Conservation (phyloP, 2,329 filamentous ascomycete species). For the Huntiella decipiens region DNA sequence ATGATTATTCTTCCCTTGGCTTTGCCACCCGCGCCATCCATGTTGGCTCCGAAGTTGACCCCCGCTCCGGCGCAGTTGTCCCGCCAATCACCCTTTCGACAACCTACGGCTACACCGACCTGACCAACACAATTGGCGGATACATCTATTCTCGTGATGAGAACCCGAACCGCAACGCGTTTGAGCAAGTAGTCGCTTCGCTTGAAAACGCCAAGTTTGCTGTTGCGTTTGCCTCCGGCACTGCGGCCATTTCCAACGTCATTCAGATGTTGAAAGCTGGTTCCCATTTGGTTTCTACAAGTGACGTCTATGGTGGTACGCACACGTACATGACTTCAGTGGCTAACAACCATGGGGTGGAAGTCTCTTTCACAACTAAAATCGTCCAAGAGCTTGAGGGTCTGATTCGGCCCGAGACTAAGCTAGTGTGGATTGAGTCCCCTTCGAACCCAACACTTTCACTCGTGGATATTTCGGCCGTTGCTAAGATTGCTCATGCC, state of each 20-base stretch:
- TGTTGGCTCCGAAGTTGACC: slow-evolving; percentile 77
- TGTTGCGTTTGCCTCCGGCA: slow-evolving; percentile 85
- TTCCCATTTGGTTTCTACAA: slow-evolving; percentile 88
- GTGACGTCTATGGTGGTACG: slow-evolving; percentile 93
- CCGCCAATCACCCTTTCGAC: slow-evolving; percentile 90
- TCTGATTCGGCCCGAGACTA: slow-evolving; percentile 74
- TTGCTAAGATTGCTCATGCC: slow-evolving; percentile 65
- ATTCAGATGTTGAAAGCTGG: slow-evolving; percentile 80
- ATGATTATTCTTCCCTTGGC: slow-evolving; percentile 30
- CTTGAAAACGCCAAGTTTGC: slow-evolving; percentile 86
- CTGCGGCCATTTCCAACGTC: slow-evolving; percentile 80
- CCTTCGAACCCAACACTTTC: slow-evolving; percentile 88
- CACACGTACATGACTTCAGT: slow-evolving; percentile 99
- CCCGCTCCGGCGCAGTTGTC: slow-evolving; percentile 83
- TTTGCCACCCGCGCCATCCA: slow-evolving; percentile 94
- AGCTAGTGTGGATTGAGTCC: slow-evolving; percentile 91
- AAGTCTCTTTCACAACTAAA: slow-evolving; percentile 82
- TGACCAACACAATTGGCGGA: slow-evolving; percentile 68
- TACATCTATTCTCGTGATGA: slow-evolving; percentile 89
- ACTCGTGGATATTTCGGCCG: slow-evolving; percentile 77
- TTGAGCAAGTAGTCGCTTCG: slow-evolving; percentile 76
- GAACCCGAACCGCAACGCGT: slow-evolving; percentile 90
- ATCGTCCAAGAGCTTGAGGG: slow-evolving; percentile 75
- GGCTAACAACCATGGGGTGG: slow-evolving; percentile 79
- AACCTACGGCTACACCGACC: slow-evolving; percentile 74